Evolutionary conservation across 805 yeast genomes (phyloP), one percentile per base, ranked within the genome.

Genomic region (Jamesozyma lodderae): DNA sequence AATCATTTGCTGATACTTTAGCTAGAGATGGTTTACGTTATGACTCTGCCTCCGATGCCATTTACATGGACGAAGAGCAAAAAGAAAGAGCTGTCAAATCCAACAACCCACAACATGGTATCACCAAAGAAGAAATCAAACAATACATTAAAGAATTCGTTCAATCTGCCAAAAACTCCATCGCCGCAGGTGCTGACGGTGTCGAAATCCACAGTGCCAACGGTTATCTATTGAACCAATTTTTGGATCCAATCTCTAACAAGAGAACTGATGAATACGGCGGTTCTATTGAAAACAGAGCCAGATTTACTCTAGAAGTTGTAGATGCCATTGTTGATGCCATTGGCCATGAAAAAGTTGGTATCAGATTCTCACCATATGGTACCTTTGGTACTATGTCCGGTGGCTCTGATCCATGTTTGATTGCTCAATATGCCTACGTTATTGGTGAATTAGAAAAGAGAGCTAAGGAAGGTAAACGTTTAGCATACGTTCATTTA

Each of bases 191-290:
- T 33, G 67, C 67, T 36, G 85, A 81, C 55, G 78, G 78, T 45
- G 72, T 81, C 22, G 85, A 81, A 57, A 60, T 81, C 35, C 87
- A 79, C 54, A 65, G 65, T 27, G 86, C 86, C 17, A 77, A 79
- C 53, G 86, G 87, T 14, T 79, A 75, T 52, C 54, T 81, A 41
- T 47, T 74, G 29, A 66, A 69, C 57, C 74, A 75, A 56, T 79
- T 81, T 49, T 52, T 77, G 46, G 72, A 74, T 32, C 64, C 67
- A 11, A 48, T 58, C 6, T 60, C 67, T 35, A 68, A 69, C 53
- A 56, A 70, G 35, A 57, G 69, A 59, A 66, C 68, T 4, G 80
- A 74, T 52, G 64, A 70, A 46, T 75, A 73, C 45, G 80, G 79
- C 43, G 79, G 77, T 4, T 60, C 68, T 6, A 66, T 71, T 46